Evolutionary conservation across 169 alveolate genomes (phyloP), one percentile per base, ranked within the genome.

Genomic region (Eimeria brunetti): DNA sequence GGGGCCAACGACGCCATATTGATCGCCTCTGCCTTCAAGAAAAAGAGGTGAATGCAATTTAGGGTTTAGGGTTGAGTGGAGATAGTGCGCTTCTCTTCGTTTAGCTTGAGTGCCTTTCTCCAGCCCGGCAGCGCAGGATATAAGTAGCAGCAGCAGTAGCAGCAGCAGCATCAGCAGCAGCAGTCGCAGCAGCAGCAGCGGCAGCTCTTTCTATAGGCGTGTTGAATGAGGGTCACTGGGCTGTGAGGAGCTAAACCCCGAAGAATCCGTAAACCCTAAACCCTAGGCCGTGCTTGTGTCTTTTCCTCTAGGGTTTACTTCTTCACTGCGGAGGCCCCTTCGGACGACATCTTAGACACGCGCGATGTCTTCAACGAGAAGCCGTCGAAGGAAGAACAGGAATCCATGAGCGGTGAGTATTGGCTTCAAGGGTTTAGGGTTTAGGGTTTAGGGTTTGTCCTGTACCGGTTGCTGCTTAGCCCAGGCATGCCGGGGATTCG

Each of bases 291-390:
- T 58, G 22, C 11, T 7, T 60, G 75, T 30, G n/a, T 83, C 83
- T n/a, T 9, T 2, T 27, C 12, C 9, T 38, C 49, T 56, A 83
- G 99, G 69, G 98, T 99, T 78, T 99, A 98, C 96, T 92, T 98
- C 49, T 99, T 99, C 95, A 97, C 99, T 36, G 97, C 97, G 78
- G 97, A 99, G 90, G 98, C 97, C 44, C 99, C 99, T 20, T 97
- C 93, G 64, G 99, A 99, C 56, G 97, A 96, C 49, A 97, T 97
- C 18, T 96, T 97, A 44, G 97, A 97, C 95, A 97, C 98, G 56
- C 97, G 99, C 95, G 99, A 99, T 95, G 95, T 98, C 83, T 98
- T 98, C 93, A 98, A 98, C 94, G 99, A 98, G 90, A 97, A 98
- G 76, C 98, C 99, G 38, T 96, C 98, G 84, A 97, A 94, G 94